Base-by-base conservation (phyloP, 805 yeast species). In the Yarrowia sp. region DNA sequence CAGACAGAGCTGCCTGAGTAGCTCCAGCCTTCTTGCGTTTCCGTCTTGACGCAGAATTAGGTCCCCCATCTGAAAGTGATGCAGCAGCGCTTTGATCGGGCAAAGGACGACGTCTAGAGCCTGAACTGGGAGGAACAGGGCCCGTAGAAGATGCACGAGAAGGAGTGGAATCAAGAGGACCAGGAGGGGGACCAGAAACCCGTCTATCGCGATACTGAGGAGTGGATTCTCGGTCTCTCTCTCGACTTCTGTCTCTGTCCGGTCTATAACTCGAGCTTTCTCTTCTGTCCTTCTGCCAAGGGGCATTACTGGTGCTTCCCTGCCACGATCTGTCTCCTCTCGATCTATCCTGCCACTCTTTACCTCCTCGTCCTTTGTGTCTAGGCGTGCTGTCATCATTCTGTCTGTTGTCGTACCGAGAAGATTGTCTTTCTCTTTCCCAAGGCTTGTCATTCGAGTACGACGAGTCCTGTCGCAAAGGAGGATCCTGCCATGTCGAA, bases 271-370 rank as follows among this genome's bases (percentile, higher is more conserved):
- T 48, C 16, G 52, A 48, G 14, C 53, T 12, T 8, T 46, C 50
- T 46, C 50, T 8, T 32, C 50, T 58, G 50, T 42, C 50, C 26
- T 26, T 35, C 16, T 45, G 53, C 59, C 59, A 40, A 9, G 45
- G 45, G 43, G 38, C 36, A 19, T 14, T 59, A 12, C 38, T 22
- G 35, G n/a, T 12, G 35, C 32, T 40, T 26, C 15, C 22, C 45
- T 10, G 12, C 59, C 59, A 53, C 35, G 43, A 36, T 56, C 63
- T 41, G n/a, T 55, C 61, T n/a, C 38, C 38, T 19, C 59, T 14
- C 10, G 45, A 14, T 40, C 61, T 55, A 11, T 53, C 59, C 45
- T 38, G 43, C 59, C 59, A 8, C 14, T n/a, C 42, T 36, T 41
- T 49, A 3, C 53, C 8, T 15, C 53, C 40, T 15, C 38, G 16